A percentile compares a stretch with the other conserved stretches of the same genome.
phyloP scores from a whole-genome alignment of 257 asterid genomes.

The Pogostemon cablin region DNA sequence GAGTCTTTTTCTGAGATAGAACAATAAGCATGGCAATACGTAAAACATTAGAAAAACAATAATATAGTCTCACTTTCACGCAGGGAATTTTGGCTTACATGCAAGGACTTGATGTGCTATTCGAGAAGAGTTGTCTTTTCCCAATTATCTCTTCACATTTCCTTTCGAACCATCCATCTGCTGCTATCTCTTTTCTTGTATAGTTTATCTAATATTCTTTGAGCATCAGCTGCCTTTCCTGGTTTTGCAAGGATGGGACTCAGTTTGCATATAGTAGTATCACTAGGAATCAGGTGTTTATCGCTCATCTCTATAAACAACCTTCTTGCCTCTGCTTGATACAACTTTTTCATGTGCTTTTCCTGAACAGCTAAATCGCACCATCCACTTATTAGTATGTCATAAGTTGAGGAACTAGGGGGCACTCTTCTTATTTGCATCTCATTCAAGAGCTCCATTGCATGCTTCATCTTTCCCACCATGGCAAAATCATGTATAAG shows the following conservation, averaged over 20 bases:
- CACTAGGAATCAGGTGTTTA: conserved; percentile 60
- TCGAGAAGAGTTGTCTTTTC: not conserved
- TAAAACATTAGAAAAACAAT: conserved; percentile 4
- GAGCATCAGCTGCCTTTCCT: conserved; percentile 72
- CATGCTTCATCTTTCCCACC: conserved; percentile 86
- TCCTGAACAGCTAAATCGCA: conserved; percentile 62
- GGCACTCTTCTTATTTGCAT: conserved; percentile 68
- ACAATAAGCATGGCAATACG: not conserved
- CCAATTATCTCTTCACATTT: conserved; percentile 18
- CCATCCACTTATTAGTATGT: conserved; percentile 83
- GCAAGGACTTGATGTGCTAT: conserved; percentile 15
- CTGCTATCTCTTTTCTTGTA: conserved; percentile 49
- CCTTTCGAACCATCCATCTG: conserved; percentile 19
- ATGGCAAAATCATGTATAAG: conserved; percentile 75
- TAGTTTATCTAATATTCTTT: conserved; percentile 57
- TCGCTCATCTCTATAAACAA: conserved; percentile 77
- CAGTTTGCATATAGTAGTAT: conserved; percentile 61
- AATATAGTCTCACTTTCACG: conserved; percentile 29
- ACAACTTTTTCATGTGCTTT: conserved; percentile 49
- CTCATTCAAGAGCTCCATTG: conserved; percentile 83
- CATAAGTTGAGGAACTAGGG: conserved; percentile 81
- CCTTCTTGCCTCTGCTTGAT: conserved; percentile 66
- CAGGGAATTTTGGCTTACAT: conserved; percentile 14
- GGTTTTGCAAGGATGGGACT: conserved; percentile 72
- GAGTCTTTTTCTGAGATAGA: too few species aligned